phyloP scores from a whole-genome alignment of 352 stramenopile species.

The Phytophthora sp. region DNA sequence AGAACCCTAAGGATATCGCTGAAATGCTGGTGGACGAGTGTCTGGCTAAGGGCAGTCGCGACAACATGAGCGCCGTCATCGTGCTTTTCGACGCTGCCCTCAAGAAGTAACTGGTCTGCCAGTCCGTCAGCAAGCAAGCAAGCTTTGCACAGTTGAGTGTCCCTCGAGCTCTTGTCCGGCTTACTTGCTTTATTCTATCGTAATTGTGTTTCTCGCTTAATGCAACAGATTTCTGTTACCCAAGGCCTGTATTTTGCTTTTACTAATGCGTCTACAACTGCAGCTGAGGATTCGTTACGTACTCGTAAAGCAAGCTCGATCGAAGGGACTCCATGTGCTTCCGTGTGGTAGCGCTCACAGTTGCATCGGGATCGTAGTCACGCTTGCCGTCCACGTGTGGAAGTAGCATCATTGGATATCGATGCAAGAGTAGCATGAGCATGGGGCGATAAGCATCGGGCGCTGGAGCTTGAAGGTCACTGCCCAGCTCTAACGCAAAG shows the following conservation, averaged over 20 bases:
- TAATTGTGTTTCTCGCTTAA: constrained; percentile 19
- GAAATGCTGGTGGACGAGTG: constrained; percentile 86
- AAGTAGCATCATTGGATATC: constrained; percentile 35
- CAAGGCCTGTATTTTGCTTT: not conserved
- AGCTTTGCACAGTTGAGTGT: constrained; percentile 2
- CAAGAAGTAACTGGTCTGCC: constrained; percentile 36
- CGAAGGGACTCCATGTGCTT: constrained; percentile 44
- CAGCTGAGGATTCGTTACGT: constrained; percentile 34
- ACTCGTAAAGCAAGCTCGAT: constrained; percentile 62
- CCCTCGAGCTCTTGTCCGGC: not conserved
- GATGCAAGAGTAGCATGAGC: constrained; percentile 42
- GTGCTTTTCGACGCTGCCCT: constrained; percentile 70
- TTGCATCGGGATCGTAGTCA: not conserved
- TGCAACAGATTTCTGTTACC: constrained; percentile 9
- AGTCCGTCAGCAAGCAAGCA: constrained; percentile 19
- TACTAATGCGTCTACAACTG: constrained; percentile 9
- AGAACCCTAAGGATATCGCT: constrained; percentile 68
- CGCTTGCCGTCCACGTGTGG: constrained; percentile 19
- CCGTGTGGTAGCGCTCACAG: not conserved
- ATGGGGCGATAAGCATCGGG: constrained; percentile 45
- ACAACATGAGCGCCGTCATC: constrained; percentile 90
- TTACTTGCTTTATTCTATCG: constrained; percentile 33
- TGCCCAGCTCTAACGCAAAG: constrained; percentile 40
- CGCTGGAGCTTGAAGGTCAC: constrained; percentile 30
- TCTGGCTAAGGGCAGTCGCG: constrained; percentile 77